Percentiles rank a stretch among this genome's conserved stretches.
These are phyloP conservation scores for Eucalyptus erythrocorys DNA, from an alignment of 345 rosid genomes.

Conservation along the genomic window DNA sequence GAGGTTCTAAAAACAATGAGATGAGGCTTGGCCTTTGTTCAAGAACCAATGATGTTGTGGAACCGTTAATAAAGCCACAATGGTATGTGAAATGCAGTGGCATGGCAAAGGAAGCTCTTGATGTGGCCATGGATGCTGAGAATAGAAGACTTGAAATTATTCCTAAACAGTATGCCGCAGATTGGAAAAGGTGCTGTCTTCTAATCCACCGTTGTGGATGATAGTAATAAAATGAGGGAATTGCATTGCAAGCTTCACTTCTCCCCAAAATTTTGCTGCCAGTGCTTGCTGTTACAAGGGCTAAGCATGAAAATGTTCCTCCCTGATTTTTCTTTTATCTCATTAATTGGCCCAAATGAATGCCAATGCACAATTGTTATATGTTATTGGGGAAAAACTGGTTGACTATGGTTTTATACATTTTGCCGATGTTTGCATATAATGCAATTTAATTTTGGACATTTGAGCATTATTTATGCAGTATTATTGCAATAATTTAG, in stretches of 20 bases:
- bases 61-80: constrained; percentile 91
- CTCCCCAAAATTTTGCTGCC: neutral
- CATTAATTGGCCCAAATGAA: neutral
- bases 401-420: neutral
- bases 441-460: neutral
- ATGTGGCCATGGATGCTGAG: constrained; percentile 45
- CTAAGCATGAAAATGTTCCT: neutral
- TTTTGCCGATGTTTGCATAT: neutral
- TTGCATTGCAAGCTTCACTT: neutral
- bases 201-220: neutral
- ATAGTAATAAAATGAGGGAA: neutral
- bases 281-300: neutral
- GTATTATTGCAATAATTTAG: neutral
- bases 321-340: neutral
- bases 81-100: constrained; percentile 73
- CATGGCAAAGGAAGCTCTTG: constrained; percentile 76
- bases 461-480: neutral
- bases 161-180: constrained; percentile 82
- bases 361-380: neutral
- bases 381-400: neutral
- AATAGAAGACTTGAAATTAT: constrained; percentile 66
- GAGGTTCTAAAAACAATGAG: constrained; percentile 73
- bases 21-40: constrained; percentile 87
- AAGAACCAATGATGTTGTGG: constrained; percentile 74
- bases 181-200: constrained; percentile 71